phyloP scores from a whole-genome alignment of 176 grass and related monocot genomes.

The Rhynchospora pubera region DNA sequence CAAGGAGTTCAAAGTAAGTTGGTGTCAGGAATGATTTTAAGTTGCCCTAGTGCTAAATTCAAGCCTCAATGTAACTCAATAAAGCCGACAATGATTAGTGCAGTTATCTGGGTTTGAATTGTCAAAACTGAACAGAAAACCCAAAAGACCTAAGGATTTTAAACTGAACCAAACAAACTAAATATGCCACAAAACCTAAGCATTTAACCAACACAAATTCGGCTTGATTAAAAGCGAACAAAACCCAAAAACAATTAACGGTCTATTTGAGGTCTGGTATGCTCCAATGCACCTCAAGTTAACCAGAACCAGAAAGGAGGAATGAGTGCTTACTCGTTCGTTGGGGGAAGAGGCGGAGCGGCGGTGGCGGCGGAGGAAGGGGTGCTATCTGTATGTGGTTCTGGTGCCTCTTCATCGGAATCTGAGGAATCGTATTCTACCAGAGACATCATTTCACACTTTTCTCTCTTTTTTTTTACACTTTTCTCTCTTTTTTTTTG shows the following conservation, averaged over 20 bases:
- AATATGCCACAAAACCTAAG: not conserved
- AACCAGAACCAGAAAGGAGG: not conserved
- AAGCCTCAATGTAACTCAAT: not conserved
- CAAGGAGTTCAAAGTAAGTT: not conserved
- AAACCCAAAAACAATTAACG: not conserved
- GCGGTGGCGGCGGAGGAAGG: not conserved
- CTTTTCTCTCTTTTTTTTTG: no score
- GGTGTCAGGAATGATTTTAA: not conserved
- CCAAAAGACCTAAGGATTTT: not conserved
- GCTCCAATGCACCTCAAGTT: no score
- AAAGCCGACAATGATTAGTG: not conserved
- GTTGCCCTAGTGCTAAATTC: not conserved
- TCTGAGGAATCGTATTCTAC: conserved; percentile 67
- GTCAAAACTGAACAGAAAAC: not conserved
- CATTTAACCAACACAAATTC: not conserved
- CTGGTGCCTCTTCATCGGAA: conserved; percentile 40
- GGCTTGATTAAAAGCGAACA: not conserved
- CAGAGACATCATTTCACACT: conserved; percentile 35
- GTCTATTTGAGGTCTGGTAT: no score
- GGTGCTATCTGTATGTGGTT: not conserved
- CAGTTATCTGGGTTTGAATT: not conserved
- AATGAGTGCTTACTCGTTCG: not conserved
- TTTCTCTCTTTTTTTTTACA: no score
- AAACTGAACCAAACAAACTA: not conserved
- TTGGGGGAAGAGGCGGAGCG: not conserved